phyloP scores from a whole-genome alignment of 345 rosid species.

The Microcos paniculata region DNA sequence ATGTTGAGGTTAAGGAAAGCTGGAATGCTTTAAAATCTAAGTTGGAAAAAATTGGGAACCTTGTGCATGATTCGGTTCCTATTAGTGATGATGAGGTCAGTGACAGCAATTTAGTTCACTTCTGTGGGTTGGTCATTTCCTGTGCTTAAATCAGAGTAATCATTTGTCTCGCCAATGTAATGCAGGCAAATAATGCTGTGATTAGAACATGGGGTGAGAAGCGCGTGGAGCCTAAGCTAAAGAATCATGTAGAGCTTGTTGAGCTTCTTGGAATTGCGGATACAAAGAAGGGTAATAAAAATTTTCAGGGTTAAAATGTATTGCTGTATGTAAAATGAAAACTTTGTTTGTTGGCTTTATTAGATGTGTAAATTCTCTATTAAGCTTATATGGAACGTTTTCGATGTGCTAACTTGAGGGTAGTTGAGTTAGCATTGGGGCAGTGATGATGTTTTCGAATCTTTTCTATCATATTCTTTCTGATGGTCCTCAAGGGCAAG shows the following conservation, averaged over 20 bases:
- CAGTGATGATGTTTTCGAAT: too few relatives aligned
- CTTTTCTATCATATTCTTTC: too few relatives aligned
- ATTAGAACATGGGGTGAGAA: slow-evolving; percentile 61
- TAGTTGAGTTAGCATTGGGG: too few relatives aligned
- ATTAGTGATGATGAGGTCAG: slow-evolving; percentile 70
- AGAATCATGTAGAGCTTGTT: slow-evolving; percentile 91
- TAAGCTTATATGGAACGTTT: not conserved
- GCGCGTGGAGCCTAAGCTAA: slow-evolving; percentile 52
- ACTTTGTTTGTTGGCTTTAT: not conserved
- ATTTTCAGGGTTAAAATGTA: not conserved
- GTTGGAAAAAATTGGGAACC: slow-evolving; percentile 72
- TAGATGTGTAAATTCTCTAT: not conserved
- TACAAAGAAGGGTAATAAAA: slow-evolving; percentile 58
- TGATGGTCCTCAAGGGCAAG: too few relatives aligned
- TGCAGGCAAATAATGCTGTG: slow-evolving; percentile 73
- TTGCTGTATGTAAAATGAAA: not conserved
- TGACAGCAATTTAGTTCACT: not conserved
- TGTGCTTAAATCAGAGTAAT: not conserved
- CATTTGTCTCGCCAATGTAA: not conserved
- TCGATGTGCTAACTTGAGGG: not conserved
- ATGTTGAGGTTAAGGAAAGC: slow-evolving; percentile 69
- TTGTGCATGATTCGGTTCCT: slow-evolving; percentile 89
- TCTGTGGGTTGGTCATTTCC: slow-evolving; percentile 2
- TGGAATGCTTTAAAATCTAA: slow-evolving; percentile 50
- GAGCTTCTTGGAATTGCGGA: slow-evolving; percentile 86